phyloP scores from a whole-genome alignment of 2,329 filamentous ascomycete species.

The Aspergillus ustus region DNA sequence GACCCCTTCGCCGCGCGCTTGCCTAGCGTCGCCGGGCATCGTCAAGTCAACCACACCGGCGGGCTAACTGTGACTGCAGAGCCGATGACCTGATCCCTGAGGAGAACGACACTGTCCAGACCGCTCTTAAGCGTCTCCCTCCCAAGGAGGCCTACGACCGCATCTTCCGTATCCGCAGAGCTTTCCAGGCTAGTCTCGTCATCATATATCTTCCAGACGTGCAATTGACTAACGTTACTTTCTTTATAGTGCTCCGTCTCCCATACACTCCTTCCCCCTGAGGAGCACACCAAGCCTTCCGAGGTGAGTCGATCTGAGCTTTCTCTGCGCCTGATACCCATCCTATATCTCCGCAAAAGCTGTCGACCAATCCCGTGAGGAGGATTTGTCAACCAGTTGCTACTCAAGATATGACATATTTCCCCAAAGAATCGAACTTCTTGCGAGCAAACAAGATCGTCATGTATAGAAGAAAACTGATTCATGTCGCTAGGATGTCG shows the following conservation, averaged over 20 bases:
- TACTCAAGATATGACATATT: constrained; percentile 9
- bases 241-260: constrained; percentile 64
- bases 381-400: constrained; percentile 39
- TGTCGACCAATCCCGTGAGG: constrained; percentile 41
- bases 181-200: constrained; percentile 72
- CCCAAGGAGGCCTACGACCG: constrained; percentile 94
- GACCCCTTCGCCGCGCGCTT: constrained; percentile 14
- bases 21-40: constrained; percentile 17
- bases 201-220: constrained; percentile 11
- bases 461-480: constrained; percentile 3
- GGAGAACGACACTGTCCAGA: constrained; percentile 84
- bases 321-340: constrained; percentile 20
- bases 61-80: constrained; percentile 55
- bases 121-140: constrained; percentile 86
- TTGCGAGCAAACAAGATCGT: neutral
- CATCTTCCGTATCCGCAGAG: constrained; percentile 94
- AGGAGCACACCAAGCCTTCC: constrained; percentile 70
- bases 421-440: neutral
- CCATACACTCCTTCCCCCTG: constrained; percentile 66
- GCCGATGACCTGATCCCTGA: constrained; percentile 94
- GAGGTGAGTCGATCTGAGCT: constrained; percentile 56
- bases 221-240: constrained; percentile 26
- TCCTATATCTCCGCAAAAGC: constrained; percentile 32
- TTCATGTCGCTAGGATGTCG: constrained; percentile 59
- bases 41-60: constrained; percentile 3